Conservation (phyloP, 2,329 filamentous ascomycete species). For the Cordyceps militaris region DNA sequence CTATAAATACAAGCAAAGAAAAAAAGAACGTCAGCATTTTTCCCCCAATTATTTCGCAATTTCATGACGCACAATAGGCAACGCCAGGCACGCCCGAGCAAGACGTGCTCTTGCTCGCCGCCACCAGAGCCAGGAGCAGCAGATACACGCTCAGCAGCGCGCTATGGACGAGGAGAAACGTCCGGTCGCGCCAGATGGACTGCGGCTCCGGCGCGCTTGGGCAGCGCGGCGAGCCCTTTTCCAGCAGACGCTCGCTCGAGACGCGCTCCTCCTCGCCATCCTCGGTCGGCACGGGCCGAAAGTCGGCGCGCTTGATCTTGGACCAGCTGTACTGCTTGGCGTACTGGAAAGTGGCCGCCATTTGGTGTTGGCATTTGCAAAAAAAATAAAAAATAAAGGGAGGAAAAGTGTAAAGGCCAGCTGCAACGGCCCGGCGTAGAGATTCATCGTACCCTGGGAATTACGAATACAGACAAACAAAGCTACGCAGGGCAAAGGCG, state of each 20-base stretch:
- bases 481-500: background rate
- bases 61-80: background rate
- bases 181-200: background rate
- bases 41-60: background rate
- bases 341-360: constrained; percentile 6
- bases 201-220: no score
- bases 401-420: background rate
- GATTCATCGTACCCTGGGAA: background rate
- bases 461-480: background rate
- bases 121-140: background rate
- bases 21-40: no score
- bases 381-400: background rate
- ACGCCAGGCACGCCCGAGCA: background rate
- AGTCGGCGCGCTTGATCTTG: background rate
- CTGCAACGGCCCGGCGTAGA: background rate
- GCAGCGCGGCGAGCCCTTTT: background rate
- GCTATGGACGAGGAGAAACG: background rate
- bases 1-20: background rate
- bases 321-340: constrained; percentile 10
- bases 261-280: constrained; percentile 2
- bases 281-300: background rate
- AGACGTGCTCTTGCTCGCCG: background rate
- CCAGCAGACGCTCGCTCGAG: constrained; percentile 1
- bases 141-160: constrained; percentile 2
- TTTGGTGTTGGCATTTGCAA: background rate